Base-by-base conservation (phyloP, 169 alveolate genomes). In the Babesia caballi region DNA sequence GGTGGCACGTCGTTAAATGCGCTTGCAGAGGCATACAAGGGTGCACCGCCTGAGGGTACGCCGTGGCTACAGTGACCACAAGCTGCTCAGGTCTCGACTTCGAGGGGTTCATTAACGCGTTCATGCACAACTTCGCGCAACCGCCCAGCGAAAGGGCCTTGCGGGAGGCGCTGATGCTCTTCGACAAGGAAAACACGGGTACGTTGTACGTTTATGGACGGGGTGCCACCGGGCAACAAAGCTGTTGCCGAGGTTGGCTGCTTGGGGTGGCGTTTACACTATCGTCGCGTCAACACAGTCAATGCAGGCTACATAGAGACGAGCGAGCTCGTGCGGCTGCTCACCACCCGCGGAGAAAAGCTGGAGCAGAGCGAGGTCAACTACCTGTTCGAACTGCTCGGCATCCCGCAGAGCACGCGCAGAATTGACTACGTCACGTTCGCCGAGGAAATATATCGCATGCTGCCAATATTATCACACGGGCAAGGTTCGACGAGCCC, bases 121-220 rank as follows among this genome's bases (percentile, higher is more conserved):
- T 80, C 54, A n/a, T 69, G 58, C 33, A 51, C 30, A 19, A 61
- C 41, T 80, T 57, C 61, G n/a, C 83, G 21, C 49, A 35, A 3
- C 88, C 88, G 50, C 88, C 88, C 23, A 80, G 51, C 6, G 83
- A 67, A 35, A 61, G 50, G 33, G 82, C 71, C 7, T 54, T 80
- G 38, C 28, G 69, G 46, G 88, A 80, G 35, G 88, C 88, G 3
- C 60, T 80, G 27, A 42, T 44, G 44, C 57, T 80, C 19, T 69
- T 80, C 68, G 88, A 69, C 41, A 59, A n/a, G 42, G 50, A 38
- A 7, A 70, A 53, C 38, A 44, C 78, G 15, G 83, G 88, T 80
- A 60, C n/a, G 72, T 51, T 12, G 9, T 14, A 42, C 21, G 0
- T 40, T 3, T 5, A 15, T 12, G 7, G 17, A 28, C 7, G 59